Percentiles rank a stretch among this genome's conserved stretches.
These are phyloP conservation scores for Corylus americana DNA, from an alignment of 306 rosid species.

Conservation along the genomic window DNA sequence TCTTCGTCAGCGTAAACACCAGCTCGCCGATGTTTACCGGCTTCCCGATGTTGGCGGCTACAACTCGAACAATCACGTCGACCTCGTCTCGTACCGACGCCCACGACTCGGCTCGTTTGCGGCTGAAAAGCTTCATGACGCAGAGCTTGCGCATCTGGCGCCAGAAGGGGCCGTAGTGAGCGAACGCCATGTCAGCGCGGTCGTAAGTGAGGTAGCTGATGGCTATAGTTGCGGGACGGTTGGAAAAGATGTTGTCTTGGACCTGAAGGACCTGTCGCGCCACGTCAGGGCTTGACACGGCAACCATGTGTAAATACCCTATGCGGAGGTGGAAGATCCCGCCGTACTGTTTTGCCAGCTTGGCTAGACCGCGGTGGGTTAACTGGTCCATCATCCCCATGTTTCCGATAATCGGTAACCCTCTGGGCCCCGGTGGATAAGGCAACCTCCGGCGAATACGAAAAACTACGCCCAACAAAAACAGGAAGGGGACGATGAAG, in stretches of 20 bases:
- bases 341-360: constrained; percentile 60
- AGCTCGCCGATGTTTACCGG: constrained; percentile 63
- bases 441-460: constrained; percentile 33
- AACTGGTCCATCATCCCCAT: constrained; percentile 75
- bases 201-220: constrained; percentile 78
- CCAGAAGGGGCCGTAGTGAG: constrained; percentile 95
- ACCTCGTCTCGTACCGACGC: constrained; percentile 75
- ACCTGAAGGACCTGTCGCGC: constrained; percentile 84
- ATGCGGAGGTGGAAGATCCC: constrained; percentile 75
- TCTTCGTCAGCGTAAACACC: constrained; percentile 60
- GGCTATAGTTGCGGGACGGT: constrained; percentile 83
- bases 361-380: constrained; percentile 80
- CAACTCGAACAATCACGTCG: constrained; percentile 33
- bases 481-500: constrained; percentile 30
- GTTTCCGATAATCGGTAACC: constrained; percentile 76
- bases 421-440: constrained; percentile 84
- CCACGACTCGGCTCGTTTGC: constrained; percentile 87
- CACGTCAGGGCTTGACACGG: constrained; percentile 49
- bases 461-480: constrained; percentile 31
- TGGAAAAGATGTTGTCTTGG: constrained; percentile 74
- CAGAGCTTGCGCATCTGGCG: constrained; percentile 88
- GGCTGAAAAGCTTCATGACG: constrained; percentile 83
- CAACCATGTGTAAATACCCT: constrained; percentile 78
- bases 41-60: constrained; percentile 28
- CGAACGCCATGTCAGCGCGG: constrained; percentile 94